These are phyloP conservation scores for Cystobasidium onofrii DNA, from an alignment of 768 basidiomycete genomes.

Conservation along the genomic window DNA sequence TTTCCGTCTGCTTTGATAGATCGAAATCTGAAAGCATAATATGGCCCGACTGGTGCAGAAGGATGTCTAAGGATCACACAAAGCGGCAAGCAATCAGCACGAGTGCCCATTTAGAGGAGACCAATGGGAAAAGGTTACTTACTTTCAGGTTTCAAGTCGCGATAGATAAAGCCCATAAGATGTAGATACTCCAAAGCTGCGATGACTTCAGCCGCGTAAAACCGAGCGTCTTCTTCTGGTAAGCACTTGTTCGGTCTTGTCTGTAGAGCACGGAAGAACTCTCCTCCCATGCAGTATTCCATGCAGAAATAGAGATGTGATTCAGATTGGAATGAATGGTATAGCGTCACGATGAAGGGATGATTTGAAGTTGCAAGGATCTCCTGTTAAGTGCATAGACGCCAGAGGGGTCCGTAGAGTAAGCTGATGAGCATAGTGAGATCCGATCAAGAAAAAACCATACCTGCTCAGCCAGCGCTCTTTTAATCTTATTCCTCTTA, in stretches of 20 bases:
- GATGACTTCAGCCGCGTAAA: constrained; percentile 97
- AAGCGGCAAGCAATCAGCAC: background rate
- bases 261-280: constrained; percentile 96
- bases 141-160: constrained; percentile 99
- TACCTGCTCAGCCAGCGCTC: constrained; percentile 86
- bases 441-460: constrained; percentile 15
- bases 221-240: constrained; percentile 85
- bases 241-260: constrained; percentile 94
- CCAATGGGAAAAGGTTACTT: no score
- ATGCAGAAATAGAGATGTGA: constrained; percentile 97
- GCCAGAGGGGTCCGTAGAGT: background rate
- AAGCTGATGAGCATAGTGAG: background rate
- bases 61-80: constrained; percentile 63
- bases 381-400: constrained; percentile 52
- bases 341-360: constrained; percentile 97
- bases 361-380: constrained; percentile 97
- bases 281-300: constrained; percentile 99
- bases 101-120: background rate
- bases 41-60: constrained; percentile 94
- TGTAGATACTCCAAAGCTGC: constrained; percentile 97
- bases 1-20: constrained; percentile 83
- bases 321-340: constrained; percentile 98
- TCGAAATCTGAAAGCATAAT: constrained; percentile 99
- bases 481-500: constrained; percentile 98
- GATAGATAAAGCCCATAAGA: constrained; percentile 98